Percentiles rank a stretch among this genome's conserved stretches.
These are phyloP conservation scores for Penicillium pancosmium DNA, from an alignment of 495 filamentous ascomycete genomes.

Conservation along the genomic window DNA sequence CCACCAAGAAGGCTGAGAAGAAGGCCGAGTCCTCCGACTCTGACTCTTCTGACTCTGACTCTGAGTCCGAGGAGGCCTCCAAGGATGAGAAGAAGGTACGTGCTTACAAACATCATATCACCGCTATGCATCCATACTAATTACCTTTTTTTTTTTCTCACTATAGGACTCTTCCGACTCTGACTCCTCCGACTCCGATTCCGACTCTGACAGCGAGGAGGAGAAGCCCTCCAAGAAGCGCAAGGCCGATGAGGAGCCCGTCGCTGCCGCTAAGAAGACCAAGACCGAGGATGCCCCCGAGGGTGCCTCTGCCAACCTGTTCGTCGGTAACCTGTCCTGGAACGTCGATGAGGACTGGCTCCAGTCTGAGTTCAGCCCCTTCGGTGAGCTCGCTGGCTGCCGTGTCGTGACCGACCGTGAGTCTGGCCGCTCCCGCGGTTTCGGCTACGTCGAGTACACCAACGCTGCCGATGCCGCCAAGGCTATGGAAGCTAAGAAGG, in stretches of 20 bases:
- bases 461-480: slow-evolving; percentile 68
- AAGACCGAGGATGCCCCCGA: slow-evolving; percentile 72
- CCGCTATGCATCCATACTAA: neutral
- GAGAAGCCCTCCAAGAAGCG: slow-evolving; percentile 75
- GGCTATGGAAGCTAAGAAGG: slow-evolving; percentile 81
- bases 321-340: slow-evolving; percentile 94
- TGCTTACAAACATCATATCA: slow-evolving; percentile 19
- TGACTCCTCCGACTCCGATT: slow-evolving; percentile 51
- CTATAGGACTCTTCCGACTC: slow-evolving; percentile 25
- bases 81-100: slow-evolving; percentile 41
- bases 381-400: slow-evolving; percentile 73
- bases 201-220: slow-evolving; percentile 40
- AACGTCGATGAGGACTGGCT: slow-evolving; percentile 93
- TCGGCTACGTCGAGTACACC: slow-evolving; percentile 94
- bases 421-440: slow-evolving; percentile 85
- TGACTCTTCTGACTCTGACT: slow-evolving; percentile 22
- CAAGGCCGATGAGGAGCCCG: slow-evolving; percentile 75
- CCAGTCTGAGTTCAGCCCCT: slow-evolving; percentile 79
- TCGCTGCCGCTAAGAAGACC: slow-evolving; percentile 73
- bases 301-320: slow-evolving; percentile 72
- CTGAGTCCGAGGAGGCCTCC: slow-evolving; percentile 30
- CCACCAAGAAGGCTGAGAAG: slow-evolving; percentile 29
- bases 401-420: slow-evolving; percentile 85
- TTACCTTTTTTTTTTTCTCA: neutral
- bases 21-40: slow-evolving; percentile 25